Conservation (phyloP, 192 early-diverging fungal genomes). For the Rhizophagus prolifer region DNA sequence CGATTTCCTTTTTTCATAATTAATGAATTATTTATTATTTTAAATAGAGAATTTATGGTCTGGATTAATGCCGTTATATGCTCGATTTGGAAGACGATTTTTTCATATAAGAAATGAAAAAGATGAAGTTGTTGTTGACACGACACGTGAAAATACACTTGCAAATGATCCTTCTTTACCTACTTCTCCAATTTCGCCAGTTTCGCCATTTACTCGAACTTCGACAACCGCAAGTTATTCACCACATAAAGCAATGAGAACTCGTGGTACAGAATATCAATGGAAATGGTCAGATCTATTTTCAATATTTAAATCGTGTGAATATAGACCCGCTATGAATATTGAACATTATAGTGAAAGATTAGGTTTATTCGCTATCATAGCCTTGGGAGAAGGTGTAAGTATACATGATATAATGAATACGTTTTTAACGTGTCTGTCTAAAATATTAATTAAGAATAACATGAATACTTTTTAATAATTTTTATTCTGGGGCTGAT, state of each 20-base stretch:
- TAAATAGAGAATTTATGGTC: background rate
- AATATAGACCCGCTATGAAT: conserved; percentile 38
- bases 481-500: too few relatives aligned
- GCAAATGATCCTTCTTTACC: background rate
- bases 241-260: conserved; percentile 24
- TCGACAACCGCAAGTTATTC: background rate
- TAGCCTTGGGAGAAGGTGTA: conserved; percentile 39
- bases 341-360: conserved; percentile 44
- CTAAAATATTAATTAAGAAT: background rate
- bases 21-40: too few relatives aligned
- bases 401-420: background rate
- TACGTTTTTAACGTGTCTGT: background rate
- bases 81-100: background rate
- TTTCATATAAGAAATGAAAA: background rate
- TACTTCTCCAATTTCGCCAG: background rate
- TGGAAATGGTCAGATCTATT: conserved; percentile 28
- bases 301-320: background rate
- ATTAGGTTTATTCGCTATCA: conserved; percentile 39
- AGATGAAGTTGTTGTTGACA: background rate
- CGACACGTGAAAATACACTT: background rate
- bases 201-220: background rate
- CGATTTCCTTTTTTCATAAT: background rate
- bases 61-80: background rate
- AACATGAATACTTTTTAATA: too few relatives aligned
- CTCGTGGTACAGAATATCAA: conserved; percentile 23